phyloP scores from a whole-genome alignment of 768 basidiomycete species.

The Cystoderma amianthinum region DNA sequence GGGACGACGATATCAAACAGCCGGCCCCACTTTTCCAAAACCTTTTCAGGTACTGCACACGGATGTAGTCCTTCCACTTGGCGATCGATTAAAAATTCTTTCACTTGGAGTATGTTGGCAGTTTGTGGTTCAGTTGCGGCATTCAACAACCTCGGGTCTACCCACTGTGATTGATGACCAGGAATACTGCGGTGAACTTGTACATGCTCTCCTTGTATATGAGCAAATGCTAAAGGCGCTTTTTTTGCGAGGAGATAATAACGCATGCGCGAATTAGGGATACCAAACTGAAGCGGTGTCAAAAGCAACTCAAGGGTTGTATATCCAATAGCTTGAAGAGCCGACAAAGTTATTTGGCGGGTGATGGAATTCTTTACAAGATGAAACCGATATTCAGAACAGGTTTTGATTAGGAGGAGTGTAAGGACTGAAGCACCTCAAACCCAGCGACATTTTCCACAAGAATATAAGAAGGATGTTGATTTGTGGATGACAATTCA shows the following conservation, averaged over 20 bases:
- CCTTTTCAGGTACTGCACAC: conserved; percentile 47
- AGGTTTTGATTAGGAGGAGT: conserved; percentile 3
- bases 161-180: conserved; percentile 27
- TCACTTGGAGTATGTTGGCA: conserved; percentile 15
- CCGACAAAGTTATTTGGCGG: conserved; percentile 44
- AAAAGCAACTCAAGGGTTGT: conserved; percentile 53
- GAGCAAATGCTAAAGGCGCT: conserved; percentile 28
- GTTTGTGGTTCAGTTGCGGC: conserved; percentile 4
- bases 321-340: conserved; percentile 51
- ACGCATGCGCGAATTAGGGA: conserved; percentile 76
- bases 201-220: conserved; percentile 8
- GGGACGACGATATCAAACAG: conserved; percentile 77
- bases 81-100: conserved; percentile 32
- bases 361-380: conserved; percentile 54
- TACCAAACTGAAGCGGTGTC: conserved; percentile 71
- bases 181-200: conserved; percentile 50
- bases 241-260: conserved; percentile 74
- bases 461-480: conserved; percentile 53
- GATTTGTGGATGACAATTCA: conserved; percentile 32
- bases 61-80: conserved; percentile 10
- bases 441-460: conserved; percentile 84
- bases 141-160: conserved; percentile 25
- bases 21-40: conserved; percentile 69
- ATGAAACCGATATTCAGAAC: background rate
- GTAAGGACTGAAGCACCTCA: conserved; percentile 42